Percentiles rank a stretch among this genome's conserved stretches.
Conservation (phyloP, 208 protist genomes). For the Wallacemonas sp. region DNA sequence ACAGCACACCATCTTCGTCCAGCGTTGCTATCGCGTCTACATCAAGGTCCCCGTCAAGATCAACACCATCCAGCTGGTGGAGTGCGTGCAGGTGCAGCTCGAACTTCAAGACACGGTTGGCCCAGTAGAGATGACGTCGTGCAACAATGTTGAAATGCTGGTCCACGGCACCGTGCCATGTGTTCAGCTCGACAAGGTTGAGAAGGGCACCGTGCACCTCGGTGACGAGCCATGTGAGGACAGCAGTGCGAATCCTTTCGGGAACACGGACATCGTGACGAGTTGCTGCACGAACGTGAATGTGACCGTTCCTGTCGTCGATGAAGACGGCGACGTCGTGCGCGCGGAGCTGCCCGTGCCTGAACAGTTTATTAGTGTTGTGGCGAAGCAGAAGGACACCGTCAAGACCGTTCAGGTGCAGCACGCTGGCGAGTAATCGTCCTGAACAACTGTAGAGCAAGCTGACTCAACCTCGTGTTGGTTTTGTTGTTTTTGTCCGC, state of each 20-base stretch:
- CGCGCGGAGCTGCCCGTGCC: constrained; percentile 31
- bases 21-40: constrained; percentile 28
- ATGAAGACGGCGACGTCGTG: constrained; percentile 28
- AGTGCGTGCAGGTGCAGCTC: constrained; percentile 27
- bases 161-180: constrained; percentile 25
- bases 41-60: constrained; percentile 30
- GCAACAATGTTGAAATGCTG: constrained; percentile 27
- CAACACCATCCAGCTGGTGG: constrained; percentile 27
- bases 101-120: constrained; percentile 24
- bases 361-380: constrained; percentile 26
- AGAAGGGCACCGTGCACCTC: constrained; percentile 17
- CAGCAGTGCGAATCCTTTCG: background rate
- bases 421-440: constrained; percentile 8
- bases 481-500: too few relatives aligned
- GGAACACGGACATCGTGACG: constrained; percentile 28
- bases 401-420: constrained; percentile 3
- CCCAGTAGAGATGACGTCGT: constrained; percentile 28
- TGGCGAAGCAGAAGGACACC: background rate
- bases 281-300: constrained; percentile 30
- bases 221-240: background rate
- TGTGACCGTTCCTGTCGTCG: constrained; percentile 22
- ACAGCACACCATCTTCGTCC: constrained; percentile 29
- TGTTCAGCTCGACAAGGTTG: constrained; percentile 26
- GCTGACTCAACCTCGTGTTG: too few relatives aligned
- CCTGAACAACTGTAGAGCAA: too few relatives aligned